Conservation (phyloP, 768 basidiomycete genomes). For the Punctularia strigosozonata region DNA sequence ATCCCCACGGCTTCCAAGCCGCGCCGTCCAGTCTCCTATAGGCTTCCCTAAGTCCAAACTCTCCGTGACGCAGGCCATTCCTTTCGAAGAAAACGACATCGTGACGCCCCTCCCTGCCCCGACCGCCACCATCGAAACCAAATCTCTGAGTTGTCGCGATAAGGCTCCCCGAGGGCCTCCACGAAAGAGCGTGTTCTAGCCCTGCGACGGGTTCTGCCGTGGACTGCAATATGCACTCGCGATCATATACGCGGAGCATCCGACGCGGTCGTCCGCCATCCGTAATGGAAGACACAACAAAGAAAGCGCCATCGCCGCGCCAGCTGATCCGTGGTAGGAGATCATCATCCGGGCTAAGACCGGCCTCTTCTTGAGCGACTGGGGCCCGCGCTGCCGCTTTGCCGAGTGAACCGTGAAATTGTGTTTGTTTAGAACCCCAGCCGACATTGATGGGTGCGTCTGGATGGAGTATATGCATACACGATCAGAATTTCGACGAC, state of each 20-base stretch:
- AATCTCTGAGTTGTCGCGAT: slow-evolving; percentile 77
- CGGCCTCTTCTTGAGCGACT: slow-evolving; percentile 23
- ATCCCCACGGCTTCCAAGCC: slow-evolving; percentile 39
- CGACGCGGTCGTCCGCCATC: slow-evolving; percentile 27
- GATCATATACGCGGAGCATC: slow-evolving; percentile 62
- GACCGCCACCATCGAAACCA: slow-evolving; percentile 61
- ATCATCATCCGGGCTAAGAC: slow-evolving; percentile 63
- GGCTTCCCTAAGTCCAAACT: slow-evolving; percentile 55
- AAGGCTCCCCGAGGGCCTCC: slow-evolving; percentile 85
- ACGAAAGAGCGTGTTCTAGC: slow-evolving; percentile 66
- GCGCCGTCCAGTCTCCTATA: slow-evolving; percentile 10
- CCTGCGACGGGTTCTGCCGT: slow-evolving; percentile 81
- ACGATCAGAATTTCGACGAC: background rate
- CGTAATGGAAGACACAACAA: slow-evolving; percentile 72
- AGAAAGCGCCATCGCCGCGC: slow-evolving; percentile 88
- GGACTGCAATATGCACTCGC: slow-evolving; percentile 62
- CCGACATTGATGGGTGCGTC: slow-evolving; percentile 92
- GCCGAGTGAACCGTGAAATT: slow-evolving; percentile 93
- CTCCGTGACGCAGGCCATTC: slow-evolving; percentile 88
- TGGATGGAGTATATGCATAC: slow-evolving; percentile 16
- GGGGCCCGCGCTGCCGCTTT: slow-evolving; percentile 63
- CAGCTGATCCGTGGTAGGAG: slow-evolving; percentile 67
- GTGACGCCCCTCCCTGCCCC: slow-evolving; percentile 56
- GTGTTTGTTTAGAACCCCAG: slow-evolving; percentile 95
- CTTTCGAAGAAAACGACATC: slow-evolving; percentile 92